These are phyloP conservation scores for Tuber indicum DNA, from an alignment of 495 filamentous ascomycete species.

Conservation along the genomic window DNA sequence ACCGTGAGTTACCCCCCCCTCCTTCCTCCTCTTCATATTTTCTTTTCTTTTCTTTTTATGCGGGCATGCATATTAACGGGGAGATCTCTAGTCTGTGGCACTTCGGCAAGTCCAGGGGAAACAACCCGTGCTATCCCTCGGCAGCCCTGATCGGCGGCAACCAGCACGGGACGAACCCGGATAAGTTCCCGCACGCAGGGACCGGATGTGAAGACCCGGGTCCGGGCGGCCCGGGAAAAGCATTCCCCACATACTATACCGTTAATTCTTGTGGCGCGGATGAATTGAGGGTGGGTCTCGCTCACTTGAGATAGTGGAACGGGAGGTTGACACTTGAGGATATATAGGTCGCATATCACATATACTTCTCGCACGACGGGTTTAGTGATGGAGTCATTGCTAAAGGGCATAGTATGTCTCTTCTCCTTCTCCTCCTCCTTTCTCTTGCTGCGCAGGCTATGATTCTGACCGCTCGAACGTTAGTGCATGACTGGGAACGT, in stretches of 20 bases:
- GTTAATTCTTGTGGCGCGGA: constrained; percentile 23
- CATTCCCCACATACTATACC: constrained; percentile 39
- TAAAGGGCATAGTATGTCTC: constrained; percentile 29
- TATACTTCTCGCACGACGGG: constrained; percentile 36
- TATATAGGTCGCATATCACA: constrained; percentile 21
- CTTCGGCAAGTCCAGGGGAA: constrained; percentile 18
- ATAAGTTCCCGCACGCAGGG: constrained; percentile 26
- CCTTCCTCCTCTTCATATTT: neutral
- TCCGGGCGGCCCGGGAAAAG: constrained; percentile 13
- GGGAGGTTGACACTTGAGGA: neutral
- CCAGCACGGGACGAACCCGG: constrained; percentile 33
- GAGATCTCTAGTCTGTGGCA: constrained; percentile 31
- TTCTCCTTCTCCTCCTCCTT: neutral
- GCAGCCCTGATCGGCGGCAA: constrained; percentile 26
- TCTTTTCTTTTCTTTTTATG: neutral
- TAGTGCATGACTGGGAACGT: constrained; percentile 34
- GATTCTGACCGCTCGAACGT: constrained; percentile 1
- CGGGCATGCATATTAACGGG: neutral
- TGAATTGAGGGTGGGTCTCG: constrained; percentile 31
- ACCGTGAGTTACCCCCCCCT: constrained; percentile 20
- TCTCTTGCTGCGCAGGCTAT: neutral
- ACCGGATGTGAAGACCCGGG: constrained; percentile 31
- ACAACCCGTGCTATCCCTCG: constrained; percentile 32
- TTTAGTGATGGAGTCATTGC: constrained; percentile 27
- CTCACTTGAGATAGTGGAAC: neutral